Evolutionary conservation across 345 rosid species (phyloP), one percentile per base, ranked within the genome.

Genomic region (Diplotaxis tenuifolia): DNA sequence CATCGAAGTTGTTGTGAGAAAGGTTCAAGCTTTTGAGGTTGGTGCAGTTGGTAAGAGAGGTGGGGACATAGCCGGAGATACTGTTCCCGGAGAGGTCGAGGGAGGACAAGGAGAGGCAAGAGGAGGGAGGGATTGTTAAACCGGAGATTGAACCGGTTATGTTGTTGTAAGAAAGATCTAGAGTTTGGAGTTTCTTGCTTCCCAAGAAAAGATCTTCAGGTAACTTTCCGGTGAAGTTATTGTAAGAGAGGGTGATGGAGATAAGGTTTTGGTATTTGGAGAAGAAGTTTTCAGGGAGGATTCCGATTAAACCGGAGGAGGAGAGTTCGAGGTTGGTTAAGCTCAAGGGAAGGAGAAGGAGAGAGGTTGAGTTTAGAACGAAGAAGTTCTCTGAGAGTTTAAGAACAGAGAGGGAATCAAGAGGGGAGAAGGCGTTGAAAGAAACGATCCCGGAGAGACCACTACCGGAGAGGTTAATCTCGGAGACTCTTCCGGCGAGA

Each of bases 101-200:
- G 14, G 68, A 82, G 67, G 83, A 62, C 78, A 94, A 77, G 64
- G 91, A 85, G 73, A 74, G 71, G 84, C 94, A 89, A 22, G 96
- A 85, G 62, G 76, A 77, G 7, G 34, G 62, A 53, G 81, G 85
- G 27, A 86, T 75, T 67, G 69, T 79, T 70, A 88, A 74, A 64
- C 84, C 83, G 21, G 95, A 84, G 77, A 94, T 86, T 0, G 91
- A 74, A n/a, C 98, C 97, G 23, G 96, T 82, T n/a, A 94, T 74
- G 73, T 94, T 94, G 85, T 94, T 94, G 66, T 75, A 75, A 19
- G 98, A 94, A 11, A 94, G 82, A 73, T 91, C 97, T 57, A 91
- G 91, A 28, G 62, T 64, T 85, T 86, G 90, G 28, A 94, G 84
- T 76, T 88, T 87, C 72, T 84, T 85, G 72, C 84, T 69, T 36